phyloP scores from a whole-genome alignment of 306 rosid species.

The Quercus ilex region DNA sequence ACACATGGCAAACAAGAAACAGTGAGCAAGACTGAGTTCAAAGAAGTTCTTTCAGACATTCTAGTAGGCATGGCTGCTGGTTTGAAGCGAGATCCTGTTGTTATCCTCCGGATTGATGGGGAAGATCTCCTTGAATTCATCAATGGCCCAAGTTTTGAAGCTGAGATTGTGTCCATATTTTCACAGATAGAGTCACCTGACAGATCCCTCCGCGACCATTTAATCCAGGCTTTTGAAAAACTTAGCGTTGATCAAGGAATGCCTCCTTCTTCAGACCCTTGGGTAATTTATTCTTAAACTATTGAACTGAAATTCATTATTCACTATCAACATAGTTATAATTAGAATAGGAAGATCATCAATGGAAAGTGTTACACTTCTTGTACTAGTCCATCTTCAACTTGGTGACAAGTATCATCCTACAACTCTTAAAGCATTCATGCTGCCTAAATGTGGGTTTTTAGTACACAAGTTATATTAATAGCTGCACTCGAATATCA shows the following conservation, averaged over 20 bases:
- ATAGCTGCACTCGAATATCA: background rate
- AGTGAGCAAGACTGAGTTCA: conserved; percentile 90
- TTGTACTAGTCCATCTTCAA: background rate
- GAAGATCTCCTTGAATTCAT: conserved; percentile 90
- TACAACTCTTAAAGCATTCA: background rate
- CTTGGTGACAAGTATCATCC: background rate
- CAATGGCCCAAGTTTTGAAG: conserved; percentile 54
- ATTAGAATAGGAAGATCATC: background rate
- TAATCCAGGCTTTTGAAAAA: conserved; percentile 59
- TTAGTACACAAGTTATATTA: background rate
- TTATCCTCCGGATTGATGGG: conserved; percentile 92
- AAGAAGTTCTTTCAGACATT: conserved; percentile 84
- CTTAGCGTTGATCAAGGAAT: conserved; percentile 92
- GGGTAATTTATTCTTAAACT: conserved; percentile 46
- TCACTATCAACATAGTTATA: background rate
- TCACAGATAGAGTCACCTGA: conserved; percentile 42
- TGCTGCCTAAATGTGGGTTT: background rate
- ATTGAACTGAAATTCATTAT: background rate
- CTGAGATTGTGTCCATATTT: conserved; percentile 58
- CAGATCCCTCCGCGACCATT: conserved; percentile 46
- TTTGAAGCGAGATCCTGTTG: conserved; percentile 83
- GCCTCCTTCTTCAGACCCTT: conserved; percentile 89
- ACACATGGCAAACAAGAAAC: conserved; percentile 85
- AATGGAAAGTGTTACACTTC: background rate
- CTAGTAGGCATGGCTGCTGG: conserved; percentile 98